Percentiles rank a stretch among this genome's conserved stretches.
Conservation (phyloP, 2,329 filamentous ascomycete genomes). For the Penicillium fuscoglaucum region DNA sequence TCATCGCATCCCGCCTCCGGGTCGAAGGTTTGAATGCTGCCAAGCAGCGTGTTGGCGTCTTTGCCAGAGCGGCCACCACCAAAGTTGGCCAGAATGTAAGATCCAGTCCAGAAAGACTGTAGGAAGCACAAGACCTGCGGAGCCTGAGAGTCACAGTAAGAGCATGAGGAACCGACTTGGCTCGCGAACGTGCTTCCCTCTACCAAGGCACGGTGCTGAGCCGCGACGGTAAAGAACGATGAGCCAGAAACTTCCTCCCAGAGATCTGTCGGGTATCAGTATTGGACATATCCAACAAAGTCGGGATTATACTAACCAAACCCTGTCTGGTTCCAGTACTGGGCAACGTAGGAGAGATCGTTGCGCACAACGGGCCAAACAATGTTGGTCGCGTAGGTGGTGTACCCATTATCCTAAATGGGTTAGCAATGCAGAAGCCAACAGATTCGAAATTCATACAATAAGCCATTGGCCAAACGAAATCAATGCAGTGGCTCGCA, state of each 20-base stretch:
- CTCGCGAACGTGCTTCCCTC: constrained; percentile 64
- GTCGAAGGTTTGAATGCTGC: constrained; percentile 47
- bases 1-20: constrained; percentile 37
- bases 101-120: constrained; percentile 69
- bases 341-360: constrained; percentile 68
- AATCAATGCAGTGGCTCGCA: constrained; percentile 72
- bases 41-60: constrained; percentile 67
- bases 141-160: constrained; percentile 63
- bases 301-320: constrained; percentile 50
- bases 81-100: constrained; percentile 67
- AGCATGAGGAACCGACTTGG: constrained; percentile 61
- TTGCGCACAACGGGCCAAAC: constrained; percentile 75
- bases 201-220: constrained; percentile 64
- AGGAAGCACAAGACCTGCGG: constrained; percentile 72
- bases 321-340: constrained; percentile 54
- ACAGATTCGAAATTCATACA: constrained; percentile 14
- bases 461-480: constrained; percentile 72
- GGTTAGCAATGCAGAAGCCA: constrained; percentile 1
- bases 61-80: constrained; percentile 65
- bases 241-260: constrained; percentile 79
- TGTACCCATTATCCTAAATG: constrained; percentile 54
- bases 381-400: constrained; percentile 53
- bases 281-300: accelerated
- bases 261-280: constrained; percentile 51
- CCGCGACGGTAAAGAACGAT: constrained; percentile 75